These are phyloP conservation scores for Rhizopogon vinicolor DNA, from an alignment of 768 basidiomycete species.

Conservation along the genomic window DNA sequence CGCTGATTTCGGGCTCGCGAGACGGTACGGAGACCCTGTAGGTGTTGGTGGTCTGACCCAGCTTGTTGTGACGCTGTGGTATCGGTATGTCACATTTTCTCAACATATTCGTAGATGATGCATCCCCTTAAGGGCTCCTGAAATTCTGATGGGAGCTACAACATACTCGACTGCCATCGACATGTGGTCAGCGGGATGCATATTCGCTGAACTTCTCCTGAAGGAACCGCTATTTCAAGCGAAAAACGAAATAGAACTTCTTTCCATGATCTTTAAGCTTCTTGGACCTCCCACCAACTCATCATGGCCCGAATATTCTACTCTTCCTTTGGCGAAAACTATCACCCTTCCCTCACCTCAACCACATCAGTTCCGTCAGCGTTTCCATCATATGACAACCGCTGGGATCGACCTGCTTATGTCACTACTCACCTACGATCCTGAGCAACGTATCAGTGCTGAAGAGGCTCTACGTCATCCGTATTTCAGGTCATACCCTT, in stretches of 20 bases:
- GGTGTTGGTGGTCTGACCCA: conserved; percentile 98
- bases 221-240: conserved; percentile 98
- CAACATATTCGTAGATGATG: conserved; percentile 12
- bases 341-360: conserved; percentile 73
- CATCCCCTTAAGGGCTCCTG: conserved; percentile 66
- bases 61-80: conserved; percentile 98
- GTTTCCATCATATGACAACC: conserved; percentile 79
- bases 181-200: conserved; percentile 99
- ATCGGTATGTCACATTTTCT: conserved; percentile 59
- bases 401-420: conserved; percentile 84
- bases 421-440: conserved; percentile 85
- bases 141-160: conserved; percentile 89
- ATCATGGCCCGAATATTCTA: conserved; percentile 82
- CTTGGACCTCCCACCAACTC: conserved; percentile 87
- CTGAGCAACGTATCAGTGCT: conserved; percentile 78
- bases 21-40: conserved; percentile 94
- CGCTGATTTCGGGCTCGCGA: conserved; percentile 95
- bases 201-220: conserved; percentile 92
- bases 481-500: conserved; percentile 69
- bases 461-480: conserved; percentile 88
- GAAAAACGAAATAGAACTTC: conserved; percentile 89
- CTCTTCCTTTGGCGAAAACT: conserved; percentile 77
- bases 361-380: conserved; percentile 72
- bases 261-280: conserved; percentile 92
- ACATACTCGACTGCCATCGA: conserved; percentile 95